Base-by-base conservation (phyloP, 2,329 filamentous ascomycete genomes). In the Amauroascus verrucosus region DNA sequence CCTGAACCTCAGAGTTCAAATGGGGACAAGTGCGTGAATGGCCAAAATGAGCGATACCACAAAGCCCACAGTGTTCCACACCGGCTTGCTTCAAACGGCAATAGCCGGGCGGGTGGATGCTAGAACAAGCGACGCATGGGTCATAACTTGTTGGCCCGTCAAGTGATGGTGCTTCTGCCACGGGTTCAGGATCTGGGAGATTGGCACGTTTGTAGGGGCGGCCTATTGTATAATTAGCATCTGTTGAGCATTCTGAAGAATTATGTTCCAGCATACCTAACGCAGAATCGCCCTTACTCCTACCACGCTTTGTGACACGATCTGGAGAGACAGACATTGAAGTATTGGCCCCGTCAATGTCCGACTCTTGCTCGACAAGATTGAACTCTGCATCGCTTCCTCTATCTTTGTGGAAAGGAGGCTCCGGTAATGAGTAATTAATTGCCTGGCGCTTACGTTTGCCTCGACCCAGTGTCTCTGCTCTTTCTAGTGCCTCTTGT, bases 381-480 rank as follows among this genome's bases (percentile, higher is more conserved):
- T 52, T 50, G 44, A 58, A 57, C 46, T 57, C 50, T 28, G 45
- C 33, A 46, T 59, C 55, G 20, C 55, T 55, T 11, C 57, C 50
- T n/a, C 44, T 37, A 16, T 24, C 32, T 6, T 47, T 49, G 46
- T 45, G 32, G 60, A 61, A 41, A 56, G n/a, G 46, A 20, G 50
- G 52, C 1, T 41, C 30, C 5, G 44, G 50, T 9, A 55, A 56
- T 18, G 68, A 67, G 58, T 80, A 80, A 59, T 77, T 72, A 40
- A 81, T 50, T 45, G 37, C 59, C 59, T 75, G 72, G 56, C 85
- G 80, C 58, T 83, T 82, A 60, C 93, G 80, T 58, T 88, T 87
- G 37, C 93, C 93, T 56, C 93, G 82, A 9, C 93, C 93, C 46
- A 96, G 80, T n/a, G 80, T 80, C 65, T 94, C 81, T 47, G 82